Evolutionary conservation across 2,329 filamentous ascomycete genomes (phyloP), one percentile per base, ranked within the genome.

Genomic region (Botrytis fragariae): DNA sequence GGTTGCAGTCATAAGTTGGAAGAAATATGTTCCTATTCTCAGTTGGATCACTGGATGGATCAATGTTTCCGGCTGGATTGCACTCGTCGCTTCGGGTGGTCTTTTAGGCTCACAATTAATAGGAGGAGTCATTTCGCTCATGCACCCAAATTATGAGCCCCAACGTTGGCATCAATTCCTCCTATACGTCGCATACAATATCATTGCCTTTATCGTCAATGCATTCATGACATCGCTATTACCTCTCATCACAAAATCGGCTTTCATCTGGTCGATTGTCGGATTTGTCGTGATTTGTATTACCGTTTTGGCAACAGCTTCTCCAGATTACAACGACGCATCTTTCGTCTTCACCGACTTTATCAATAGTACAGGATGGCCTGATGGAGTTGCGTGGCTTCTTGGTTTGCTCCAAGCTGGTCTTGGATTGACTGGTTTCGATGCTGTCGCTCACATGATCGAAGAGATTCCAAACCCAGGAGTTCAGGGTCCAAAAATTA

Each of bases 271-370:
- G 86, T 88, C 88, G 63, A 83, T 89, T 32, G 73, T 80, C 20
- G 84, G 86, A 16, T 89, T 89, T 73, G 75, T 87, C 22, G 82
- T 87, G 51, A 84, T 87, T 67, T 82, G 86, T 42, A 83, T 87
- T 72, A 86, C 84, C 0, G 84, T 89, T 37, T 82, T 89, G 14
- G 84, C 86, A 5, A 84, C 81, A n/a, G 87, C 88, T 69, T 83
- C 86, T 54, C 77, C 77, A 16, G 81, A 87, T 76, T 88, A 88
- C 73, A 85, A 88, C 70, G 80, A 83, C 0, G 83, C 86, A 3
- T 82, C 82, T 39, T 88, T 88, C 74, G 87, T 89, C 12, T 89
- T 88, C 77, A 78, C 79, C 22, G 83, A 86, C n/a, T 88, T 88
- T 73, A 83, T 87, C 57, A 88, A 88, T 73, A 82, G 83, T 42